Evolutionary conservation across 2,329 filamentous ascomycete species (phyloP), one percentile per base, ranked within the genome.

Genomic region (Claviceps sp.): DNA sequence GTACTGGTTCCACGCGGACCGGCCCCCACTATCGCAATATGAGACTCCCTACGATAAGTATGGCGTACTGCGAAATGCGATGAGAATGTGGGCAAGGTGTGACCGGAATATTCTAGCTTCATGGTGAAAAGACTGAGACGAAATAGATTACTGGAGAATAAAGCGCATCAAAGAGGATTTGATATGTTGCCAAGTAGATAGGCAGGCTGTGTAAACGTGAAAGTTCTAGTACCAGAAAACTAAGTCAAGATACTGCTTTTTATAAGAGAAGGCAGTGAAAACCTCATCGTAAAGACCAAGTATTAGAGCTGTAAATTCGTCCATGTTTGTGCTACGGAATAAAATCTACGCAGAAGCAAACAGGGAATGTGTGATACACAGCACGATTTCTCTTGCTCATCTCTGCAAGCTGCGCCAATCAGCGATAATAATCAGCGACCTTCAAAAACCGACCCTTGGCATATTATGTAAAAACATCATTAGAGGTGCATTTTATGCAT

Each of bases 11-110:
- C 52, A 43, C 52, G 48, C 4, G 52, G 52, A 5, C 52, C 52
- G 16, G 49, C 49, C 13, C 52, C 52, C 3, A 53, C 52, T 7
- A 53, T 53, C 16, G 52, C 52, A 13, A 53, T 50, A n/a, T 53
- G 52, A 9, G 26, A 43, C 20, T 43, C 40, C 4, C 8, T 41
- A n/a, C 26, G 30, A 22, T n/a, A 30, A 5, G 40, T 18, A 42
- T 44, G 40, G 5, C 13, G 5, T 37, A 22, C 16, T 9, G 11
- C 24, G 26, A 50, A 5, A 16, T n/a, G 16, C 1, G 48, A 42
- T 3, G 24, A 16, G 26, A 6, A 4, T 14, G 26, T 40, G 14
- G 47, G 6, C 6, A 11, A 26, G 20, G 6, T 4, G 4, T 41
- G 22, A 5, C 8, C 9, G 26, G n/a, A 8, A 16, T 37, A 37